Evolutionary conservation across 257 asterid species (phyloP).

Genomic region (Nemophila menziesii): DNA sequence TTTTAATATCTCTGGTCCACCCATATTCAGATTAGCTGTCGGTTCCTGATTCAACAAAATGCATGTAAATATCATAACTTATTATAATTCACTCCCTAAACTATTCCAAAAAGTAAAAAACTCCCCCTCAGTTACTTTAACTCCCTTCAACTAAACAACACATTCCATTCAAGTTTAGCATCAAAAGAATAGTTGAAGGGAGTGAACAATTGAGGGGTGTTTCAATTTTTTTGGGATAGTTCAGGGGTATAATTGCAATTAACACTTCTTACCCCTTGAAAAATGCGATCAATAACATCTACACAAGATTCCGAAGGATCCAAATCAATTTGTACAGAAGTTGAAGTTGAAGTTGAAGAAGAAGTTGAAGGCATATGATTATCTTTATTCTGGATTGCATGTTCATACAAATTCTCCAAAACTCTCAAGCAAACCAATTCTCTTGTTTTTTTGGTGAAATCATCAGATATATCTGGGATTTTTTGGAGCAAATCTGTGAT

Average conservation of each 20-base stretch:
- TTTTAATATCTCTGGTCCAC: conserved; percentile 28
- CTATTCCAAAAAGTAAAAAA: too few relatives aligned
- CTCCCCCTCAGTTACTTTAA: too few relatives aligned
- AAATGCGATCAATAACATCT: conserved; percentile 29
- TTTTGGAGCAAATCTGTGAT: conserved; percentile 36
- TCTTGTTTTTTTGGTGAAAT: conserved; percentile 34
- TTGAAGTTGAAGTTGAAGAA: too few relatives aligned
- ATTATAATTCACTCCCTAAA: too few relatives aligned
- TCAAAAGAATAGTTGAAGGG: too few relatives aligned
- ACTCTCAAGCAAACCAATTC: conserved; percentile 41
- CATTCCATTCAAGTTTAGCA: not conserved
- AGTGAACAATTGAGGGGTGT: too few relatives aligned
- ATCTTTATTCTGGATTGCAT: conserved; percentile 12
- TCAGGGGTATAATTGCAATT: too few relatives aligned
- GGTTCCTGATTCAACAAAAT: conserved; percentile 17
- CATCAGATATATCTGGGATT: conserved; percentile 30
- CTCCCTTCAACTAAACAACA: too few relatives aligned
- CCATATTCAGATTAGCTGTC: conserved; percentile 17
- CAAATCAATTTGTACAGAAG: conserved; percentile 18
- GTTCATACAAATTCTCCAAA: conserved; percentile 27
- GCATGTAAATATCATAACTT: too few relatives aligned
- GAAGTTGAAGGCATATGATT: conserved; percentile 13
- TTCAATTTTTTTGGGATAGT: too few relatives aligned
- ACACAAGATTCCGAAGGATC: conserved; percentile 34
- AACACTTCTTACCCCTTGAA: conserved; percentile 35